Base-by-base conservation (phyloP, 2,329 filamentous ascomycete species). In the Cyphellophora europaea region DNA sequence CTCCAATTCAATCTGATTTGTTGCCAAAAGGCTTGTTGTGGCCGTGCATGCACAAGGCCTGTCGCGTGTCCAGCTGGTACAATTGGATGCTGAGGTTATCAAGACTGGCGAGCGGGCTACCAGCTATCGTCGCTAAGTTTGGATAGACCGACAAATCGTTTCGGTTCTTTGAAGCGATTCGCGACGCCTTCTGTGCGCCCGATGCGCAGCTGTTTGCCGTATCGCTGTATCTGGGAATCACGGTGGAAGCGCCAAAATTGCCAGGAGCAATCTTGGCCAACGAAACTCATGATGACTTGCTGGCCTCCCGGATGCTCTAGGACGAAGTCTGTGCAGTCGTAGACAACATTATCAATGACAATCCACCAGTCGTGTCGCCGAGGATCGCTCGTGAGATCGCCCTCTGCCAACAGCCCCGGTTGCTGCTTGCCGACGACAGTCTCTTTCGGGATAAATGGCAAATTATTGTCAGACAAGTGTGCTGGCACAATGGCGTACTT, bases 161-260 rank as follows among this genome's bases (percentile, higher is more conserved):
- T 23, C 6, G 39, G 36, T 18, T 52, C 45, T 25, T 35, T 35
- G 27, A 45, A 52, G 23, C 41, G 37, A 34, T 52, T 52, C 15
- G 27, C 35, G 19, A 50, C 32, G 2, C 44, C 48, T 17, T 40
- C 31, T 2, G 49, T 52, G 21, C 47, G 36, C 5, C 49, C 49
- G 31, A 52, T 35, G 16, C 49, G 33, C 16, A 52, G 30, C 2
- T 30, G 27, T 5, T 35, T 35, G n/a, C 46, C 46, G 32, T 29
- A 42, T 3, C 43, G 19, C 3, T 34, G 30, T 44, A 53, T 44
- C 13, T 41, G 17, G 11, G 19, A 6, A 28, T 33, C 30, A 10
- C 34, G 32, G 28, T 57, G 54, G 19, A 56, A 53, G 10, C 47
- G 42, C 49, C 46, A 53, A 38, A 55, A 56, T 33, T 54, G 53